phyloP scores from a whole-genome alignment of 2,329 filamentous ascomycete genomes.

The Fusarium pseudograminearum region DNA sequence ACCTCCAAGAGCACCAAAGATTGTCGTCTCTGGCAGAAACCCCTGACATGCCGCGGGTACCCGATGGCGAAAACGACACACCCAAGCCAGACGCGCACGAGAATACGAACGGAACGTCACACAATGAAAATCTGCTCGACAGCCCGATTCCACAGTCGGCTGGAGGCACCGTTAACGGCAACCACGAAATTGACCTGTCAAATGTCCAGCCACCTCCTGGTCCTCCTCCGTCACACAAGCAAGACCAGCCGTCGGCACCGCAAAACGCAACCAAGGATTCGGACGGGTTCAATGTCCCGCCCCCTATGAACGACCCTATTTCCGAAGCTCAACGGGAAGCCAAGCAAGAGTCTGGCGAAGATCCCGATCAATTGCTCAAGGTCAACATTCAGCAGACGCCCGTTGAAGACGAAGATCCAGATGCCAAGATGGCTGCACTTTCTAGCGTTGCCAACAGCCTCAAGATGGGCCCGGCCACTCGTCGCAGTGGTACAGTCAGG shows the following conservation, averaged over 20 bases:
- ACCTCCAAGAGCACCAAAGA: slow-evolving; percentile 66
- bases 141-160: slow-evolving; percentile 47
- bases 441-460: slow-evolving; percentile 81
- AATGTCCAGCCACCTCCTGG: slow-evolving; percentile 65
- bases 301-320: slow-evolving; percentile 72
- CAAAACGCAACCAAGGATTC: slow-evolving; percentile 69
- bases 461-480: slow-evolving; percentile 72
- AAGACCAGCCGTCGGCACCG: slow-evolving; percentile 53
- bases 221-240: slow-evolving; percentile 59
- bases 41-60: slow-evolving; percentile 55
- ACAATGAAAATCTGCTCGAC: slow-evolving; percentile 49
- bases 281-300: slow-evolving; percentile 82
- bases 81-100: slow-evolving; percentile 53
- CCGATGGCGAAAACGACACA: slow-evolving; percentile 47
- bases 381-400: slow-evolving; percentile 83
- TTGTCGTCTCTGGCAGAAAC: slow-evolving; percentile 70
- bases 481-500: slow-evolving; percentile 80
- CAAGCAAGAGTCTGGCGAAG: slow-evolving; percentile 61
- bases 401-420: slow-evolving; percentile 80
- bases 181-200: slow-evolving; percentile 59
- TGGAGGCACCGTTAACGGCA: slow-evolving; percentile 61
- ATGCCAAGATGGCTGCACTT: slow-evolving; percentile 78
- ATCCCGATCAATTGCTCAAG: slow-evolving; percentile 77
- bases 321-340: slow-evolving; percentile 78
- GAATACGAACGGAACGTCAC: slow-evolving; percentile 60